These are phyloP conservation scores for Drechslera avenae DNA, from an alignment of 2,329 filamentous ascomycete species.

Conservation along the genomic window DNA sequence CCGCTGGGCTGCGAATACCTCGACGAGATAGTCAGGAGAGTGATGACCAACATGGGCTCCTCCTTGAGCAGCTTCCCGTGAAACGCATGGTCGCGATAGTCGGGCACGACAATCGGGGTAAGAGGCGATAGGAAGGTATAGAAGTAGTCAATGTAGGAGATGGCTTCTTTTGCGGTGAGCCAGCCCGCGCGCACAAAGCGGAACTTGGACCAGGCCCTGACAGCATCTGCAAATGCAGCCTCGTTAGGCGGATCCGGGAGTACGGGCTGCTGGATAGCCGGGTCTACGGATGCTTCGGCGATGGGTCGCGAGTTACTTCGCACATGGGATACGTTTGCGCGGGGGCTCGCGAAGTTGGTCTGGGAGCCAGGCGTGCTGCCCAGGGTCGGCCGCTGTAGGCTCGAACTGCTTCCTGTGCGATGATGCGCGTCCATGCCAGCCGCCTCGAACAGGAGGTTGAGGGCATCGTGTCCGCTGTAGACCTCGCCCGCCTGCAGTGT, in stretches of 20 bases:
- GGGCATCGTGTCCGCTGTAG: conserved; percentile 88
- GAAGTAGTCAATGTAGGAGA: conserved; percentile 94
- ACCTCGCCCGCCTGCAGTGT: conserved; percentile 69
- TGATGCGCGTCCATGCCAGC: conserved; percentile 59
- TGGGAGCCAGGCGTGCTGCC: conserved; percentile 47
- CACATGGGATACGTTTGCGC: conserved; percentile 29
- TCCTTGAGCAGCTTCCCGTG: conserved; percentile 82
- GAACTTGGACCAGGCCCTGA: conserved; percentile 88
- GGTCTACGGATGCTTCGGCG: conserved; percentile 38
- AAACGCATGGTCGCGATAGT: conserved; percentile 80
- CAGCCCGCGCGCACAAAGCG: conserved; percentile 95
- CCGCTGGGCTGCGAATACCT: conserved; percentile 82
- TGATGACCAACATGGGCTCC: conserved; percentile 91
- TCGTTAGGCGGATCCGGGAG: conserved; percentile 43
- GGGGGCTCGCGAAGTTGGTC: conserved; percentile 43
- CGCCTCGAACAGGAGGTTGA: conserved; percentile 90
- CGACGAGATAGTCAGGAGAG: conserved; percentile 87
- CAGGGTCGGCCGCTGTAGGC: conserved; percentile 42
- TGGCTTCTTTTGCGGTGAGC: conserved; percentile 92
- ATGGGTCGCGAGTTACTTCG: conserved; percentile 31
- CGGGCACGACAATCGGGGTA: conserved; percentile 90
- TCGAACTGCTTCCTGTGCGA: conserved; percentile 54
- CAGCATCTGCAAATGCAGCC: conserved; percentile 62
- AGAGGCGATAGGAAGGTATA: conserved; percentile 89
- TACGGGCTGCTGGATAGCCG: conserved; percentile 34